phyloP scores from a whole-genome alignment of 2,329 filamentous ascomycete species.

The Apiospora aurea region DNA sequence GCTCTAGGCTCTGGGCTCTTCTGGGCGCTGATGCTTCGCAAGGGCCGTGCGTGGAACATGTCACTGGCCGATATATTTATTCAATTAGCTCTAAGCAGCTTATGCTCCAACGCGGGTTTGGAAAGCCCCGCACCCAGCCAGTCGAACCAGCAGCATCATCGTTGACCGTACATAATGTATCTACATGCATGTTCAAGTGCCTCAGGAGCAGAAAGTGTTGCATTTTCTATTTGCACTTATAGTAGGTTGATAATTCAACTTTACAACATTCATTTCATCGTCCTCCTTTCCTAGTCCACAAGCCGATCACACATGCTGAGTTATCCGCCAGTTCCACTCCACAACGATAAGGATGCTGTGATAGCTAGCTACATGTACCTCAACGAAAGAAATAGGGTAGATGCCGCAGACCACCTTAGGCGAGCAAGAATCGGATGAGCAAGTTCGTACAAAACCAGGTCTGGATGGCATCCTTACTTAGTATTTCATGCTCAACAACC shows the following conservation, averaged over 20 bases:
- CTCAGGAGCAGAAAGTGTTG: not conserved
- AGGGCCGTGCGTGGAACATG: constrained; percentile 5
- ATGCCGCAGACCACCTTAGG: not conserved
- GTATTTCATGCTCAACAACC: not conserved
- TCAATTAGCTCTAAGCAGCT: constrained; percentile 5
- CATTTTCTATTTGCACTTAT: not conserved
- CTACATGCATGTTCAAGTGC: not conserved
- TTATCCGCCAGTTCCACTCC: not conserved
- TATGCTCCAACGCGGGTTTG: not conserved
- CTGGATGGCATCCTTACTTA: not conserved
- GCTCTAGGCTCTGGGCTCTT: not conserved
- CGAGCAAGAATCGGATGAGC: not conserved
- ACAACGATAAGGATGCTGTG: not conserved
- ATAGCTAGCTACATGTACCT: not conserved
- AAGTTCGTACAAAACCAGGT: not conserved
- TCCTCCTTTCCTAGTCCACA: too few species aligned
- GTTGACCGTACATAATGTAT: not conserved
- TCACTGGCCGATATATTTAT: constrained; percentile 8
- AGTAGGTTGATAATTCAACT: not conserved
- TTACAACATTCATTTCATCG: not conserved
- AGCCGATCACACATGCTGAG: not conserved
- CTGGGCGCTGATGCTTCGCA: constrained; percentile 4
- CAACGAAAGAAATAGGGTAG: not conserved
- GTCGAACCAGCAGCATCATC: not conserved
- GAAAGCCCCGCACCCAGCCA: not conserved